phyloP scores from a whole-genome alignment of 2,329 filamentous ascomycete species.

The Apiospora koreana region DNA sequence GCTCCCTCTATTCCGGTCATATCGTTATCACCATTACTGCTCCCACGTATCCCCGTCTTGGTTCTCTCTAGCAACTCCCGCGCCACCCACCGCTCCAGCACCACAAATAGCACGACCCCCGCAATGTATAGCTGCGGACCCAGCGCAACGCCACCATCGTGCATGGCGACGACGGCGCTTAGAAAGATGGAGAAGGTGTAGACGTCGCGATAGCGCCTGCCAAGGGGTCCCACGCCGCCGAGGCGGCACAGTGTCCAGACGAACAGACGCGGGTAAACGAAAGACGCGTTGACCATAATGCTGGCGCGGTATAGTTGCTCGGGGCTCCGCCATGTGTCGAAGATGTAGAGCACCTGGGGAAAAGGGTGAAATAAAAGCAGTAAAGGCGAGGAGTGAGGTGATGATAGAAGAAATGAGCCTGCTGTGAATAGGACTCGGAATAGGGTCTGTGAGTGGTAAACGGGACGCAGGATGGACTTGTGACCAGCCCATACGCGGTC shows the following conservation, averaged over 20 bases:
- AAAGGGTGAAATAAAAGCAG: background rate
- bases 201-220: constrained; percentile 12
- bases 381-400: background rate
- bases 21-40: background rate
- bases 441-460: constrained; percentile 13
- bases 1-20: background rate
- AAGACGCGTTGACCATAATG: constrained; percentile 14
- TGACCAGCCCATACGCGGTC: constrained; percentile 15
- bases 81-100: constrained; percentile 16
- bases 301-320: constrained; percentile 9
- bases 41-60: background rate
- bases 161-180: constrained; percentile 13
- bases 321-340: background rate
- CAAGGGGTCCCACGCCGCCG: background rate
- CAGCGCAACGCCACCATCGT: constrained; percentile 12
- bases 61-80: background rate
- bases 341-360: background rate
- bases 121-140: constrained; percentile 14
- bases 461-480: constrained; percentile 13
- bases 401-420: background rate
- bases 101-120: constrained; percentile 4
- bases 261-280: constrained; percentile 16
- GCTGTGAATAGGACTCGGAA: background rate
- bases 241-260: constrained; percentile 8
- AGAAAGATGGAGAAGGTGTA: constrained; percentile 18